These are phyloP conservation scores for Bipolaris gigantea DNA, from an alignment of 2,329 filamentous ascomycete species.

Conservation along the genomic window DNA sequence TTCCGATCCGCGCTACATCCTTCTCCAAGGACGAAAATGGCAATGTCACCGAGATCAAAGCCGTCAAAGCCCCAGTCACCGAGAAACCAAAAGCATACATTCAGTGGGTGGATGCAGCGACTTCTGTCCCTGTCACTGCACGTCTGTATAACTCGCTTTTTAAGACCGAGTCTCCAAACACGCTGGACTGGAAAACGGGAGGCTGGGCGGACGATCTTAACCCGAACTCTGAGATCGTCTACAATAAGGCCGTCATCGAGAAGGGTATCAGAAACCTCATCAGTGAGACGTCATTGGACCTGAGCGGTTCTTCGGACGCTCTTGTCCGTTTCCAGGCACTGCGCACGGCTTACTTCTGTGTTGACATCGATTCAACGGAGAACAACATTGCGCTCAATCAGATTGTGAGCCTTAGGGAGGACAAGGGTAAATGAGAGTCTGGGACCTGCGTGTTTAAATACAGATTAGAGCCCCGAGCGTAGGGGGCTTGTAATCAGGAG, in stretches of 20 bases:
- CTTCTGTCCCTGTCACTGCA: conserved; percentile 63
- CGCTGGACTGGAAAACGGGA: conserved; percentile 66
- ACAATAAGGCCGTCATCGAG: conserved; percentile 77
- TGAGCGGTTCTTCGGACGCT: conserved; percentile 42
- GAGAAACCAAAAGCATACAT: conserved; percentile 74
- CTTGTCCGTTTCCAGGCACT: conserved; percentile 85
- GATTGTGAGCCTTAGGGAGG: conserved; percentile 90
- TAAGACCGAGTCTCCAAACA: conserved; percentile 80
- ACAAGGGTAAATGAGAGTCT: conserved; percentile 47
- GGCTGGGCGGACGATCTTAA: conserved; percentile 86
- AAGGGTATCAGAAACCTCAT: conserved; percentile 78
- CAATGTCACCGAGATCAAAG: conserved; percentile 66
- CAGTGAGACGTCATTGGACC: conserved; percentile 53
- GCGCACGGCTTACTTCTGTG: conserved; percentile 82
- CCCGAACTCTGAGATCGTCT: conserved; percentile 80
- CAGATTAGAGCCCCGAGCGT: neutral
- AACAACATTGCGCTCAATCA: conserved; percentile 87
- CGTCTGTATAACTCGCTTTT: conserved; percentile 83
- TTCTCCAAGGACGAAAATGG: conserved; percentile 70
- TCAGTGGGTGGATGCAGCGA: conserved; percentile 80
- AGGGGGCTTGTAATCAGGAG: neutral
- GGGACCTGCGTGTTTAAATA: neutral
- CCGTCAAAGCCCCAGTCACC: conserved; percentile 64
- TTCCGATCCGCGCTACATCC: conserved; percentile 68
- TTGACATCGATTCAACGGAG: conserved; percentile 69